Conservation (phyloP, 2,329 filamentous ascomycete genomes). For the Cercospora berteroae region DNA sequence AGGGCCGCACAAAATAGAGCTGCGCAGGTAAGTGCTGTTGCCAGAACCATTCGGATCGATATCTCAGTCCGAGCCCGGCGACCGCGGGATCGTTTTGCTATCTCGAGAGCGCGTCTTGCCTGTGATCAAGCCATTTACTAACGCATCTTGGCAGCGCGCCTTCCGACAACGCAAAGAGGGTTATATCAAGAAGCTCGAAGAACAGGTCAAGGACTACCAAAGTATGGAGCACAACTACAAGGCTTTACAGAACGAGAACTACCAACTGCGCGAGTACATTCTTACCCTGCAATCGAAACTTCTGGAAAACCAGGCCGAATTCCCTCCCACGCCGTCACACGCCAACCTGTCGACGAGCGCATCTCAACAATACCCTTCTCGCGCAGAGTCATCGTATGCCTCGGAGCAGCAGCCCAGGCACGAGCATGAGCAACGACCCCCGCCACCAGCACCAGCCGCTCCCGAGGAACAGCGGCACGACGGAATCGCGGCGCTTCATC, state of each 20-base stretch:
- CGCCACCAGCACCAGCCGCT: constrained; percentile 25
- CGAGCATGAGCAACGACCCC: constrained; percentile 25
- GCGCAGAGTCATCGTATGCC: constrained; percentile 22
- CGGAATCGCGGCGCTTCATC: constrained; percentile 29
- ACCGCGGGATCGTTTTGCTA: neutral
- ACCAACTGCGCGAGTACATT: constrained; percentile 86
- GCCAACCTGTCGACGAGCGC: constrained; percentile 60
- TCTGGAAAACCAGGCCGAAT: constrained; percentile 77
- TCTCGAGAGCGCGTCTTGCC: neutral
- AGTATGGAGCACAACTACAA: constrained; percentile 76
- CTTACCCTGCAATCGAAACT: constrained; percentile 84
- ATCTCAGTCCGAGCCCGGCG: neutral
- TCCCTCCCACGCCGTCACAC: constrained; percentile 77
- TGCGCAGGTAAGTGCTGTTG: constrained; percentile 70
- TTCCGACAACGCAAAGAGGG: constrained; percentile 97
- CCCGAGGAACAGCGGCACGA: constrained; percentile 26
- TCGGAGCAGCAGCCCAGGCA: constrained; percentile 27
- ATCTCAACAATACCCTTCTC: constrained; percentile 27
- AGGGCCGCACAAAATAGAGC: constrained; percentile 94
- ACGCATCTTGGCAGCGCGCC: constrained; percentile 64
- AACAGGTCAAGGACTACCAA: constrained; percentile 80
- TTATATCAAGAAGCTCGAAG: constrained; percentile 96
- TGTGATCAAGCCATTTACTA: neutral
- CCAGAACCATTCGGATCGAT: neutral
- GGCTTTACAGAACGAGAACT: constrained; percentile 82